These are phyloP conservation scores for Trypanosoma caninum DNA, from an alignment of 208 protist genomes.

Conservation along the genomic window DNA sequence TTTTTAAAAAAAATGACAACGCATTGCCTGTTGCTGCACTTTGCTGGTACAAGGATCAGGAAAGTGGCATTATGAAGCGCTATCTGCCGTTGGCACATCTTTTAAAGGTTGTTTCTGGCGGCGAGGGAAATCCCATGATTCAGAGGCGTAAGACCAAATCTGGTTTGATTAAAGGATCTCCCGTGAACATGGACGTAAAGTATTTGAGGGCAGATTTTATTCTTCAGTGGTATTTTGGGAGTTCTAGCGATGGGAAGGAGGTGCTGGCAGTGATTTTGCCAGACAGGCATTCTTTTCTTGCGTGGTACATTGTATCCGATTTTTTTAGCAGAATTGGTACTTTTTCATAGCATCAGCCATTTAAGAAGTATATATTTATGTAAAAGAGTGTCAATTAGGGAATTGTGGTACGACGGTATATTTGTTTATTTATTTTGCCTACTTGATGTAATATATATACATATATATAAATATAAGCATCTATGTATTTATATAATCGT, in stretches of 20 bases:
- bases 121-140: slow-evolving; percentile 44
- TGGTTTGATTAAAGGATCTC: slow-evolving; percentile 36
- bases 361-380: not conserved
- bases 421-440: not conserved
- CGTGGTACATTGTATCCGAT: slow-evolving; percentile 62
- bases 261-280: slow-evolving; percentile 44
- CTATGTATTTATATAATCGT: not conserved
- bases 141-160: slow-evolving; percentile 33
- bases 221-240: slow-evolving; percentile 54
- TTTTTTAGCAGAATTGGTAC: slow-evolving; percentile 50
- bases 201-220: slow-evolving; percentile 52
- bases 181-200: slow-evolving; percentile 13
- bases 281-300: slow-evolving; percentile 42
- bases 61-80: slow-evolving; percentile 48
- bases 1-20: slow-evolving; percentile 34
- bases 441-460: too few relatives aligned
- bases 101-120: slow-evolving; percentile 34
- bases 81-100: slow-evolving; percentile 60
- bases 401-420: not conserved
- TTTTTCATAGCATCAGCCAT: not conserved
- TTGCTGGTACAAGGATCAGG: slow-evolving; percentile 34
- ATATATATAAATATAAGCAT: too few relatives aligned
- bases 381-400: not conserved
- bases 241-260: slow-evolving; percentile 40
- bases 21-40: slow-evolving; percentile 34